These are phyloP conservation scores for Didymella exigua DNA, from an alignment of 2,329 filamentous ascomycete genomes.

Conservation along the genomic window DNA sequence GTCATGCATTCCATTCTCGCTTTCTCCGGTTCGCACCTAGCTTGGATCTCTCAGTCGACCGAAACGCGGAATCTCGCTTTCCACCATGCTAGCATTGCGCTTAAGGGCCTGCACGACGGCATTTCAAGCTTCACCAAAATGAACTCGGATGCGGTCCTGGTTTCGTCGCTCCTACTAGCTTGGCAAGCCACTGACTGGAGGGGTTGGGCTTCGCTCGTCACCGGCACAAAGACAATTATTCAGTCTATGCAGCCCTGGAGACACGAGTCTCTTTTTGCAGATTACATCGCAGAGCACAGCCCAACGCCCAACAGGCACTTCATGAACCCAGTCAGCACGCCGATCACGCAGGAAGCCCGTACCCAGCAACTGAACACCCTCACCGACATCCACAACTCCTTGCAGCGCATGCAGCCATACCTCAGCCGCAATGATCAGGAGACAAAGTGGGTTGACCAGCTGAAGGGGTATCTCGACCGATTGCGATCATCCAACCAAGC, in stretches of 20 bases:
- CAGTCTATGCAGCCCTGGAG: constrained; percentile 92
- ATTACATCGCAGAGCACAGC: constrained; percentile 80
- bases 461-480: constrained; percentile 55
- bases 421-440: constrained; percentile 54
- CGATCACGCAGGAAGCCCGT: constrained; percentile 59
- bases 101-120: constrained; percentile 86
- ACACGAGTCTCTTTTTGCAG: constrained; percentile 82
- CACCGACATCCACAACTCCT: constrained; percentile 48
- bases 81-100: constrained; percentile 82
- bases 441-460: constrained; percentile 55
- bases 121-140: constrained; percentile 82
- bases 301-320: constrained; percentile 44
- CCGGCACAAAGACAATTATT: constrained; percentile 67
- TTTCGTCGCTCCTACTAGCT: constrained; percentile 86
- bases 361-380: constrained; percentile 62
- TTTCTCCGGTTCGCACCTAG: constrained; percentile 92
- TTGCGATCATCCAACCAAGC: constrained; percentile 50
- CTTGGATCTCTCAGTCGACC: constrained; percentile 83
- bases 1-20: constrained; percentile 94
- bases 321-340: constrained; percentile 70
- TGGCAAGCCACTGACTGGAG: constrained; percentile 98
- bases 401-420: constrained; percentile 53
- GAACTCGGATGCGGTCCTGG: constrained; percentile 89
- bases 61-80: constrained; percentile 88
- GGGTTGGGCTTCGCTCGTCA: constrained; percentile 86